A percentile compares a stretch with the other conserved stretches of the same genome.
These are phyloP conservation scores for Aschersonia sp. DNA, from an alignment of 2,329 filamentous ascomycete genomes.

Conservation along the genomic window DNA sequence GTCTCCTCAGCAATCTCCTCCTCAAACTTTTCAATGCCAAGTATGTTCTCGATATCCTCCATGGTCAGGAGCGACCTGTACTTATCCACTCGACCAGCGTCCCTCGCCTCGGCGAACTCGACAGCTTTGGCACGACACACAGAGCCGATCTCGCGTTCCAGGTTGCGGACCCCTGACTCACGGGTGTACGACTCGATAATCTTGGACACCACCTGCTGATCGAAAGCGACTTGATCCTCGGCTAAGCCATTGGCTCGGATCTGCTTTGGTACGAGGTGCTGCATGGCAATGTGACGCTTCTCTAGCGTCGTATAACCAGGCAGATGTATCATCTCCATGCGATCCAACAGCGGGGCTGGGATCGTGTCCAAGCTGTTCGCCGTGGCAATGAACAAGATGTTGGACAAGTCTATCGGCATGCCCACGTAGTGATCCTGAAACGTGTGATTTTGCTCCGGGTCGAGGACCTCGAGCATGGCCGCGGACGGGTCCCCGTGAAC, in stretches of 20 bases:
- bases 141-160: constrained; percentile 88
- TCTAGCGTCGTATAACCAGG: constrained; percentile 94
- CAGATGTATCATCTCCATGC: constrained; percentile 91
- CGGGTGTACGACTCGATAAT: constrained; percentile 95
- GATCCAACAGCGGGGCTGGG: constrained; percentile 79
- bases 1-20: constrained; percentile 88
- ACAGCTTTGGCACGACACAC: constrained; percentile 94
- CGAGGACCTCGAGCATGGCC: constrained; percentile 93
- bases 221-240: constrained; percentile 59
- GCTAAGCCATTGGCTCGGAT: constrained; percentile 77
- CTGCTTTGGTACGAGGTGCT: constrained; percentile 93
- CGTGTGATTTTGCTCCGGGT: constrained; percentile 90
- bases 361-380: constrained; percentile 93
- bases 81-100: constrained; percentile 47
- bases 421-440: constrained; percentile 96
- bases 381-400: constrained; percentile 93
- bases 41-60: constrained; percentile 74
- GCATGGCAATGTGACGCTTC: constrained; percentile 86
- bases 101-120: constrained; percentile 81
- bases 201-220: constrained; percentile 77
- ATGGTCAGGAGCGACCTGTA: constrained; percentile 64
- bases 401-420: constrained; percentile 88
- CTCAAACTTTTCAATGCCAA: constrained; percentile 87
- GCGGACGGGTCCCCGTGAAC: constrained; percentile 92
- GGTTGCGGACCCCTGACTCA: constrained; percentile 87